These are phyloP conservation scores for Acanthamoeba healyi DNA, from an alignment of 208 protist genomes.

Conservation along the genomic window DNA sequence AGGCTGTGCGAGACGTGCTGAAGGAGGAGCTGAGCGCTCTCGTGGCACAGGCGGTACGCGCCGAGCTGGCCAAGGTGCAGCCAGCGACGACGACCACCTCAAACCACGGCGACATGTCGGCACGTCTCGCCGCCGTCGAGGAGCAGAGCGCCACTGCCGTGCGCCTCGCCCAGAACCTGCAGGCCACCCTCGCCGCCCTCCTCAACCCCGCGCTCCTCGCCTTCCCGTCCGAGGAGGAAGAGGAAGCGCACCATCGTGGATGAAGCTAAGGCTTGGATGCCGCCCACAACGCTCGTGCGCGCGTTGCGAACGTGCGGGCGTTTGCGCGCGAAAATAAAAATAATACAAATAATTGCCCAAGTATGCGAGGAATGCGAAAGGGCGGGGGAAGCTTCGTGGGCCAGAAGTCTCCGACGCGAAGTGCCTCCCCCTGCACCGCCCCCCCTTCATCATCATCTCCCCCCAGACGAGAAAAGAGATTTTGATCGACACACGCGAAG, in stretches of 20 bases:
- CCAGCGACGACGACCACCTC: neutral
- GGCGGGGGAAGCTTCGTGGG: neutral
- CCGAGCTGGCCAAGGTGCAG: constrained; percentile 1
- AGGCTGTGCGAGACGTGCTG: neutral
- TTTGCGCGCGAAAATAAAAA: neutral
- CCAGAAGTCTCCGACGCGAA: too few species aligned
- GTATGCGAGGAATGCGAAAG: neutral
- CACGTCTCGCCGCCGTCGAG: neutral
- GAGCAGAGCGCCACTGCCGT: neutral
- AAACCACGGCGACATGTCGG: neutral
- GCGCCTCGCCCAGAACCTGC: neutral
- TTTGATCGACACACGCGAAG: neutral
- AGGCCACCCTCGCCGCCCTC: neutral
- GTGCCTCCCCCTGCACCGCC: too few species aligned
- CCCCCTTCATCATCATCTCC: neutral
- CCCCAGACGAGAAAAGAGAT: neutral
- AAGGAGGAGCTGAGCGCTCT: neutral
- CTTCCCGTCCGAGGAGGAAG: neutral
- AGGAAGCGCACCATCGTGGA: neutral
- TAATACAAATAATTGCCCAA: neutral
- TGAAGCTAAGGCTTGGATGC: neutral
- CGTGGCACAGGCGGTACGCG: neutral
- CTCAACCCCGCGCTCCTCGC: neutral
- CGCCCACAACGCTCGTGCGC: too few species aligned
- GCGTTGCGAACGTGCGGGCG: too few species aligned